Base-by-base conservation (phyloP, 139 green algal genomes). In the Desmodesmus armatus region DNA sequence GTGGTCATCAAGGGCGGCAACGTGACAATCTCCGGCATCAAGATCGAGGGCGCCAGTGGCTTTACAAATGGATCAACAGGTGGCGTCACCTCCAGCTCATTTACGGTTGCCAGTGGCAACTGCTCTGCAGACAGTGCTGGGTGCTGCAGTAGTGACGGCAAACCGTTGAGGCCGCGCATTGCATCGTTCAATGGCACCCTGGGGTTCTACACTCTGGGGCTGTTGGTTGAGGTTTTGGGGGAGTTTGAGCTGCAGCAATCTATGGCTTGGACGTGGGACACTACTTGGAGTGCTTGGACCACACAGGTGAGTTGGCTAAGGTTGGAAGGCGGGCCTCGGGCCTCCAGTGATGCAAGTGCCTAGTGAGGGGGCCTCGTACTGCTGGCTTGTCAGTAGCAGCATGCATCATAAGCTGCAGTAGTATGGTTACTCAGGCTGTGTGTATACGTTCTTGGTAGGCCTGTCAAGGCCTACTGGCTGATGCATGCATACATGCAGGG, bases 181-280 rank as follows among this genome's bases (percentile, higher is more conserved):
- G 43, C 43, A 29, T 6, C 43, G 7, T 79, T 79, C 43, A 79
- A 79, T 44, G 71, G 71, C 43, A 55, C 71, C 27, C n/a, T 79
- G 31, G 71, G 43, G 43, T 79, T 79, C 31, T 63, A 44, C 41
- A 79, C 71, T 3, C 29, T 79, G 5, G 71, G 41, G 11, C 33
- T 79, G 27, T 15, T 79, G 43, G 44, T 79, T 19, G 71, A 79
- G 25, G 71, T 79, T 39, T 27, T 79, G 43, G 71, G 71, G 19
- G 71, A 79, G 11, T 79, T 79, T 47, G 71, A 79, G n/a, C 41
- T 79, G 27, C 71, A 79, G 71, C 43, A 43, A n/a, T 55, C 43
- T 21, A 79, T 79, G 71, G 44, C 44, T 29, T 79, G 71, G 71
- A 79, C 44, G 0, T 79, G 71, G 71, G 29, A 79, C 29, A 11